Percentiles rank a stretch among this genome's conserved stretches.
phyloP scores from a whole-genome alignment of 306 rosid genomes.

The Prinsepia uniflora region DNA sequence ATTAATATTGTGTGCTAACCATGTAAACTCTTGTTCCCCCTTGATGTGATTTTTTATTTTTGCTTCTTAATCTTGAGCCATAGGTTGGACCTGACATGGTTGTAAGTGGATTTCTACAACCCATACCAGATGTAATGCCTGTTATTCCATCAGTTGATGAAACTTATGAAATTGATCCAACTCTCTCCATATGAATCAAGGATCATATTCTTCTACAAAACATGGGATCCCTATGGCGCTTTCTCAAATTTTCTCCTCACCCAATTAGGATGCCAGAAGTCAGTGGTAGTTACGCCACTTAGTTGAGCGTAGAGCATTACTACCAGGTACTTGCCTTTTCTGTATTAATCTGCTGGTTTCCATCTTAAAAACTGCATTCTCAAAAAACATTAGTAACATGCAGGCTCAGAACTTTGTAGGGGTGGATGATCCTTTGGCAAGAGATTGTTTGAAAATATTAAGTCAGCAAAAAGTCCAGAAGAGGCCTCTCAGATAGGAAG shows the following conservation, averaged over 20 bases:
- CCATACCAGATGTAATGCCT: constrained; percentile 68
- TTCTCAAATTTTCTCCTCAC: constrained; percentile 91
- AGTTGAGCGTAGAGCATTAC: constrained; percentile 88
- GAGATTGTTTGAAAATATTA: constrained; percentile 57
- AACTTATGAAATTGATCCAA: constrained; percentile 74
- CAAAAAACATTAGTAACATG: constrained; percentile 4
- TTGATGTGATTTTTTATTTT: background rate
- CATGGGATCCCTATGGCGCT: constrained; percentile 91
- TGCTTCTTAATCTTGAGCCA: constrained; percentile 26
- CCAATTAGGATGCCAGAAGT: constrained; percentile 63
- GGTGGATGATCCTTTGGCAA: constrained; percentile 56
- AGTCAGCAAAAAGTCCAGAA: constrained; percentile 80
- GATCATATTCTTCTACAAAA: constrained; percentile 73
- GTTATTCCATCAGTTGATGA: constrained; percentile 75
- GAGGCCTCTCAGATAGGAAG: constrained; percentile 84
- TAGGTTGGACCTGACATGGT: constrained; percentile 96
- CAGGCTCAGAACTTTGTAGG: constrained; percentile 82
- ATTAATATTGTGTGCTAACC: background rate
- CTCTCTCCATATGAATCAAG: constrained; percentile 70
- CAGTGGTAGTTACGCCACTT: constrained; percentile 57
- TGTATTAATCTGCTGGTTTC: constrained; percentile 10
- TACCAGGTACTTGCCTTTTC: constrained; percentile 68
- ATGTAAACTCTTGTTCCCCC: background rate
- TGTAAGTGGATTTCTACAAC: constrained; percentile 83
- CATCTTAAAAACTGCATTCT: constrained; percentile 13